These are phyloP conservation scores for Diaporthe destruens DNA, from an alignment of 2,329 filamentous ascomycete species.

Conservation along the genomic window DNA sequence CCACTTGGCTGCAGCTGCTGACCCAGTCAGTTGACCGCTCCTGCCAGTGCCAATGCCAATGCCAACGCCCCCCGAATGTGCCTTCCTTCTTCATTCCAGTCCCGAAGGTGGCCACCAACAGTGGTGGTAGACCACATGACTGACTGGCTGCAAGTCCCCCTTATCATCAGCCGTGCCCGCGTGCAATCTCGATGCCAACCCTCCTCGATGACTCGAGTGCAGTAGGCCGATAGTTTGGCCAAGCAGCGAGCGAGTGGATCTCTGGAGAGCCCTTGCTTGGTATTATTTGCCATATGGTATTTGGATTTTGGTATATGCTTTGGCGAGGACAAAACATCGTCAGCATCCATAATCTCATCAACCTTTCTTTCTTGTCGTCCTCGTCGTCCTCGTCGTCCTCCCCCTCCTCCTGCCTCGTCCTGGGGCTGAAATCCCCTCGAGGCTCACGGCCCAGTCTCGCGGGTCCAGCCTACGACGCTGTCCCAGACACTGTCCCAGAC, in stretches of 20 bases:
- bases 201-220: constrained; percentile 15
- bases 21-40: constrained; percentile 23
- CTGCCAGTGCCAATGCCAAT: constrained; percentile 2
- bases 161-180: too few relatives aligned
- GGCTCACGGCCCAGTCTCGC: constrained; percentile 12
- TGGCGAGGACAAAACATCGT: not conserved
- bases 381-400: too few relatives aligned
- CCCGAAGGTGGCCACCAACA: too few relatives aligned
- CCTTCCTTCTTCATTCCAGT: constrained; percentile 13
- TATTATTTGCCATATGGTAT: too few relatives aligned
- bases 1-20: constrained; percentile 22
- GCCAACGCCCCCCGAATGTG: not conserved
- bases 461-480: constrained; percentile 21
- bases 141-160: too few relatives aligned
- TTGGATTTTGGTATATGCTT: not conserved
- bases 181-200: constrained; percentile 11
- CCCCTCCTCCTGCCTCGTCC: not conserved
- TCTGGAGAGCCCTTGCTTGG: too few relatives aligned
- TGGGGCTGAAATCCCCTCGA: not conserved
- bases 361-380: too few relatives aligned
- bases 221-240: not conserved
- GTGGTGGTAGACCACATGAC: not conserved
- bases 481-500: not conserved
- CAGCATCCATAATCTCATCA: not conserved
- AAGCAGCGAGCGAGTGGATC: not conserved